phyloP scores from a whole-genome alignment of 768 basidiomycete species.

The Amanita thiersii region DNA sequence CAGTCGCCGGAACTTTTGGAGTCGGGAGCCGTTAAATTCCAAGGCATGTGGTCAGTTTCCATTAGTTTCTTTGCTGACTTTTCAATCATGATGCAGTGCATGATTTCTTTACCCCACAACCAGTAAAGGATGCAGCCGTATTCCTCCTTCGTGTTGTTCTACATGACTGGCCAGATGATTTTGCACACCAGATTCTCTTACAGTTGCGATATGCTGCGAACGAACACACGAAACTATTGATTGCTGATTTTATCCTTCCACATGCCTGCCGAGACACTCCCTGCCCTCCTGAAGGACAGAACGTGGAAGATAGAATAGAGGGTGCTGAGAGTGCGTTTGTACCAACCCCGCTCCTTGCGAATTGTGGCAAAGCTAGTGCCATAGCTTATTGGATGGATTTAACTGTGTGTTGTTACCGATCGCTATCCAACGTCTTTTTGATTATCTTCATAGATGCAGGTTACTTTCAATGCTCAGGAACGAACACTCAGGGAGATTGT shows the following conservation, averaged over 20 bases:
- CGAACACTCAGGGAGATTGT: constrained; percentile 60
- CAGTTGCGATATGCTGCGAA: constrained; percentile 37
- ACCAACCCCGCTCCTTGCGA: constrained; percentile 58
- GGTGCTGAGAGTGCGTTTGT: constrained; percentile 47
- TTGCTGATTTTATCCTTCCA: constrained; percentile 67
- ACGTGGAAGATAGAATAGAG: constrained; percentile 21
- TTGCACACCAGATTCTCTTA: constrained; percentile 37
- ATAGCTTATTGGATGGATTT: constrained; percentile 69
- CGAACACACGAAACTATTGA: constrained; percentile 50
- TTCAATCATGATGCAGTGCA: constrained; percentile 34
- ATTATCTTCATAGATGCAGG: constrained; percentile 48
- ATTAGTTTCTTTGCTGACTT: not conserved
- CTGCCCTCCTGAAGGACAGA: constrained; percentile 1
- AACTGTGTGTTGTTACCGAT: constrained; percentile 31
- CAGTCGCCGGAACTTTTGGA: constrained; percentile 53
- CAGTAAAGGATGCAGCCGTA: constrained; percentile 42
- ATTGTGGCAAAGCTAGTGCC: constrained; percentile 65
- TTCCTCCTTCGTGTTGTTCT: constrained; percentile 66
- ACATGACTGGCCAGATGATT: constrained; percentile 73
- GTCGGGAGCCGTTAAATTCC: constrained; percentile 43
- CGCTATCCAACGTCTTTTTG: constrained; percentile 3
- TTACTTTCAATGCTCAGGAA: constrained; percentile 61
- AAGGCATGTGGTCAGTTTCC: constrained; percentile 25
- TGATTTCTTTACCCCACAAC: constrained; percentile 70
- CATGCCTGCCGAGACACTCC: constrained; percentile 56